These are phyloP conservation scores for Colletotrichum eleusines DNA, from an alignment of 2,329 filamentous ascomycete species.

Conservation along the genomic window DNA sequence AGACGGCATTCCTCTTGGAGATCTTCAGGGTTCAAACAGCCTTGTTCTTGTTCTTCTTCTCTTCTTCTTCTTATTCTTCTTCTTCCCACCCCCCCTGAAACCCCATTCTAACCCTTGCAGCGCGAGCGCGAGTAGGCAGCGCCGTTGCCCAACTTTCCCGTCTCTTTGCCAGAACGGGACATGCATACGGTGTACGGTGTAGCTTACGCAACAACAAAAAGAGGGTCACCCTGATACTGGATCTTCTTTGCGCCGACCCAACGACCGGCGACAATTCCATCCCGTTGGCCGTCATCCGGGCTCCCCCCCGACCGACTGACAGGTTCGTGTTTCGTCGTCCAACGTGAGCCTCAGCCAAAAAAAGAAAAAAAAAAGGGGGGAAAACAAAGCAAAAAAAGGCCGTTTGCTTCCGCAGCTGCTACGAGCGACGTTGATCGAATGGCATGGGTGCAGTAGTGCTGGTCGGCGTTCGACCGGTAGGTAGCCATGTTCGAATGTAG, in stretches of 20 bases:
- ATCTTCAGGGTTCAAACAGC: conserved; percentile 41
- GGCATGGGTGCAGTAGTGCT: conserved; percentile 30
- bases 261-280: conserved; percentile 14
- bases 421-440: not conserved
- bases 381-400: not conserved
- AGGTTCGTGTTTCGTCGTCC: conserved; percentile 12
- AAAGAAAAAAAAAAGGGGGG: not conserved
- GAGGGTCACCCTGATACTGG: conserved; percentile 24
- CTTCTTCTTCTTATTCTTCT: not conserved
- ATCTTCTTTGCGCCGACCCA: conserved; percentile 29
- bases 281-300: not conserved
- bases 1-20: conserved; percentile 29
- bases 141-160: conserved; percentile 15
- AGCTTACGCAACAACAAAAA: not conserved
- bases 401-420: conserved; percentile 24
- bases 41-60: conserved; percentile 24
- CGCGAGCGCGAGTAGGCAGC: conserved; percentile 32
- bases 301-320: not conserved
- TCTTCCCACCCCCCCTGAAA: not conserved
- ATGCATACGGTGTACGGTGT: conserved; percentile 3
- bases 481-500: not conserved
- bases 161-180: not conserved
- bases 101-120: conserved; percentile 12
- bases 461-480: conserved; percentile 18
- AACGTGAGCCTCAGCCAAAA: conserved; percentile 12